A percentile compares a stretch with the other conserved stretches of the same genome.
Evolutionary conservation across 208 protist species (phyloP).

Genomic region (Trypanosoma cruzi): DNA sequence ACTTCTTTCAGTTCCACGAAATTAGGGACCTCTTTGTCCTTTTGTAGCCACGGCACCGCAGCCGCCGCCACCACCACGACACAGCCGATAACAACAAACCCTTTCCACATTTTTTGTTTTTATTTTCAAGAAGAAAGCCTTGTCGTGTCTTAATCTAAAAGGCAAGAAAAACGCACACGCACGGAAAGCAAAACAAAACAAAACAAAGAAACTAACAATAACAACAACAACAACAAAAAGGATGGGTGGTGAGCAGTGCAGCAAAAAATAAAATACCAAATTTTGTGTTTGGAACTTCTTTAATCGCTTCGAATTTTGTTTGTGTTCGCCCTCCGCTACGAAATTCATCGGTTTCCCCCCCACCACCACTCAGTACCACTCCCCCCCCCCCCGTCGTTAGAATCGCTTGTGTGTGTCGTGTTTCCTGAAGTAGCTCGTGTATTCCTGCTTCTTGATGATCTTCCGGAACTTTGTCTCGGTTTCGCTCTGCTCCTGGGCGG

Average conservation of each 20-base stretch:
- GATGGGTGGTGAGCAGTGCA: too few species aligned
- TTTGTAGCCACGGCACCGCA: conserved; percentile 8
- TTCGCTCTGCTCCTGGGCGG: conserved; percentile 25
- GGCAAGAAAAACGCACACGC: too few species aligned
- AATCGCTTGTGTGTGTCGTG: conserved; percentile 65
- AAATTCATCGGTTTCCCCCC: background rate
- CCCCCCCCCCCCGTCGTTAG: conserved; percentile 17
- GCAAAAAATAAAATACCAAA: too few species aligned
- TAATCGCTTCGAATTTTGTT: too few species aligned
- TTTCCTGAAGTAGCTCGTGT: conserved; percentile 67
- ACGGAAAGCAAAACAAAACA: too few species aligned
- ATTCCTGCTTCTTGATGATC: conserved; percentile 55
- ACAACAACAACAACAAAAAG: too few species aligned
- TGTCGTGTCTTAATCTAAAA: too few species aligned
- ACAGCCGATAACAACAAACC: background rate
- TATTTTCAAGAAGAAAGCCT: too few species aligned
- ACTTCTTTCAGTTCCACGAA: conserved; percentile 27
- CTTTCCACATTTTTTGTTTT: background rate
- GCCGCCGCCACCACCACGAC: background rate
- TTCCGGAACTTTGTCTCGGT: conserved; percentile 52
- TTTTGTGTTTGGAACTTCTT: too few species aligned
- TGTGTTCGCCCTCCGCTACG: too few species aligned
- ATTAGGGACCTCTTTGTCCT: conserved; percentile 13
- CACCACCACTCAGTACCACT: background rate
- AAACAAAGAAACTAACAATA: too few species aligned